Base-by-base conservation (phyloP, 495 filamentous ascomycete species). In the Aspergillus nidulans region DNA sequence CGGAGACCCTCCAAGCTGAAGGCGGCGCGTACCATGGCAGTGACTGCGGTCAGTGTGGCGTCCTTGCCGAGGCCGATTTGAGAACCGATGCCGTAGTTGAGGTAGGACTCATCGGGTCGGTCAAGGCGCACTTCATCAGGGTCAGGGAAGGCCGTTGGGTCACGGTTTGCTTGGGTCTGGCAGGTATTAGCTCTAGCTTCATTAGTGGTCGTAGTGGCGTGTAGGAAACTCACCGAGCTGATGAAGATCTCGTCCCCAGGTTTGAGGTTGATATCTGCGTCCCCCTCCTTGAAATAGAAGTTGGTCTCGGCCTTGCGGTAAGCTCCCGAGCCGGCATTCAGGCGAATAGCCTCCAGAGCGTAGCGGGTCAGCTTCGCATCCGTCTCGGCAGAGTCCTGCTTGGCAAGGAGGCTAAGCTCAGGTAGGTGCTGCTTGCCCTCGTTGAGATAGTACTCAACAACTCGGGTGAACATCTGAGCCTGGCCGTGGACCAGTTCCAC, bases 371-470 rank as follows among this genome's bases (percentile, higher is more conserved):
- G 65, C 54, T 66, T 65, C 26, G 80, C 72, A 48, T 83, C 79
- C 1, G 77, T 72, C 51, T 77, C 79, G 9, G 63, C 47, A 12
- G 66, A 73, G 23, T 79, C 67, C 24, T 64, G 47, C 52, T 80
- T 76, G 58, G 77, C 80, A 21, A 85, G 71, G 8, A 68, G 69
- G 63, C 82, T 75, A 61, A 91, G 78, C 26, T 81, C 80, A 2
- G 80, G 72, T 6, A 85, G 66, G 58, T 90, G 76, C 21, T 69
- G 45, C 36, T 76, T 72, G 53, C 83, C 82, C 13, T 78, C 72
- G 0, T 77, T 79, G 24, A 91, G 73, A 72, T 90, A 95, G 74
- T 84, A 92, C 63, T 95, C 89, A 10, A 92, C 77, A 10, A 89
- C 78, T 69, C 90, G 86, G 8, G 88, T 84, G 59, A 94, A 87